Evolutionary conservation across 768 basidiomycete genomes (phyloP).

Genomic region (Leccinum rimulosum): DNA sequence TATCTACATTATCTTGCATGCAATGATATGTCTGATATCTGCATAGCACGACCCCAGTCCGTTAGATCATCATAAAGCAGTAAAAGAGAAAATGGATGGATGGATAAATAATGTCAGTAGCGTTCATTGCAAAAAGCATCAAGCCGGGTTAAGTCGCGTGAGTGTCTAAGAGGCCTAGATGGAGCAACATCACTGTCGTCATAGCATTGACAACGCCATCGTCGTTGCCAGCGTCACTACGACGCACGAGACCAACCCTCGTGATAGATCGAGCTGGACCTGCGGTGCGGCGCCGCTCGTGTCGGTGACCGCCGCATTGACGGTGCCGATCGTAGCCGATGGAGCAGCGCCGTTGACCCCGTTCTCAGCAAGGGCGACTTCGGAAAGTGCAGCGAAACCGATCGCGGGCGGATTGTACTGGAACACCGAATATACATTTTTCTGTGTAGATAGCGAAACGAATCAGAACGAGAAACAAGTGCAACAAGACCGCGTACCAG

Average conservation of each 20-base stretch:
- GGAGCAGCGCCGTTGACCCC: slow-evolving; percentile 41
- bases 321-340: slow-evolving; percentile 55
- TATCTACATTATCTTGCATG: not conserved
- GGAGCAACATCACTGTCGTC: slow-evolving; percentile 2
- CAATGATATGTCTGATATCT: not conserved
- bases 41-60: not conserved
- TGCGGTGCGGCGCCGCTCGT: slow-evolving; percentile 4
- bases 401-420: slow-evolving; percentile 47
- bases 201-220: slow-evolving; percentile 2
- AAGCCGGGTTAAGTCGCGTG: not conserved
- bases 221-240: not conserved
- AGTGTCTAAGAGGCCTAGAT: no score
- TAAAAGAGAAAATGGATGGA: not conserved
- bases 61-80: not conserved
- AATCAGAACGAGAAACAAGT: not conserved
- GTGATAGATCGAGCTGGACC: not conserved
- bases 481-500: slow-evolving; percentile 24
- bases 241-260: not conserved
- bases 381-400: slow-evolving; percentile 49
- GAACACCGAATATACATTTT: slow-evolving; percentile 60
- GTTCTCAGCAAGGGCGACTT: slow-evolving; percentile 22
- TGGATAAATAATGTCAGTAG: not conserved
- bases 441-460: slow-evolving; percentile 19
- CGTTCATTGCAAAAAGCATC: not conserved
- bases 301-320: slow-evolving; percentile 43